Base-by-base conservation (phyloP, 257 asterid species). In the Solanum megistacrolobum region DNA sequence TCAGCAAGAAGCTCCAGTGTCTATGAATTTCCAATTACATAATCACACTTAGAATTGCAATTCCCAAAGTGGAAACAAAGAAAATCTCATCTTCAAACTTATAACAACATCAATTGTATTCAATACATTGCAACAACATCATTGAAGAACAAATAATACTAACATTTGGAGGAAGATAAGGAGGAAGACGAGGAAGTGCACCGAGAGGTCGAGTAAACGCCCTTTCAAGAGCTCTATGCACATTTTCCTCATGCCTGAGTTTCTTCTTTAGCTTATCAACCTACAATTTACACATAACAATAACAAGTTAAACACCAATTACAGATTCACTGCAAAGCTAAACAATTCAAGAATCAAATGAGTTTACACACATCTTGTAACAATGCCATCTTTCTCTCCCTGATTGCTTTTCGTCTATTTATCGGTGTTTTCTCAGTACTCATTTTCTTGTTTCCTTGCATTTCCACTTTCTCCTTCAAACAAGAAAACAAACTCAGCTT, bases 1-100 rank as follows among this genome's bases (percentile, higher is more conserved):
- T 97, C 99, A 86, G 99, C 99, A 18, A 97, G 93, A 90, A 97
- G 99, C 94, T 97, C 99, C 52, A 95, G 89, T 62, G 98, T 97
- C 99, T 97, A 86, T 87, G 8, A 71, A 55, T 88, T 79, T 86
- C 41, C 69, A 88, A 29, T 75, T 14, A 35, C 76, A 88, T 78
- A 83, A 86, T 84, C 21, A 87, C 73, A 75, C 41, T 81, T 46
- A 46, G 3, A 27, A 29, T 46, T 9, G 23, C 6, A 79, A 78
- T 41, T 78, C 36, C 4, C 36, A 41, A 78, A 78, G 52, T 52
- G 31, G 32, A 78, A 41, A 39, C 34, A 27, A 79, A 55, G 10
- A 68, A 29, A 68, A 12, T 29, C 39, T 81, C 68, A 23, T 81
- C 68, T 29, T 46, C 29, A 27, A 81, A 29, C 68, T 81, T 43